These are phyloP conservation scores for Suhomyces vadensis DNA, from an alignment of 805 yeast genomes.

Conservation along the genomic window DNA sequence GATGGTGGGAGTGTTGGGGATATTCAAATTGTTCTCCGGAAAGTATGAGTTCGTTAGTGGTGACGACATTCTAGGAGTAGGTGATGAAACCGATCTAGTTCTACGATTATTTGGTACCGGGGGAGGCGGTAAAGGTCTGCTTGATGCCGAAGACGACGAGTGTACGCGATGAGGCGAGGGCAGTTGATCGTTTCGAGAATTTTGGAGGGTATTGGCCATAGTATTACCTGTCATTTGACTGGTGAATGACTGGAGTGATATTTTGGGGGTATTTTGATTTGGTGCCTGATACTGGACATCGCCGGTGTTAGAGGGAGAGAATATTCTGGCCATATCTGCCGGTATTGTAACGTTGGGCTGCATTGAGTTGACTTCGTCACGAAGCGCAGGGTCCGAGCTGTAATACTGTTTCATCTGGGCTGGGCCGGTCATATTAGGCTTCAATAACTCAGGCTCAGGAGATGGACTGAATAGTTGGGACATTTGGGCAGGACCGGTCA, in stretches of 20 bases:
- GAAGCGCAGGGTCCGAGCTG: constrained; percentile 2
- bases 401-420: constrained; percentile 37
- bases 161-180: constrained; percentile 12
- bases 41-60: constrained; percentile 13
- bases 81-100: constrained; percentile 34
- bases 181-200: constrained; percentile 23
- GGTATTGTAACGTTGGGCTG: constrained; percentile 33
- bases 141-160: constrained; percentile 3
- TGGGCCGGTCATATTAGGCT: constrained; percentile 51
- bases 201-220: constrained; percentile 35
- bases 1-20: constrained; percentile 15
- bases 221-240: constrained; percentile 44
- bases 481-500: constrained; percentile 50
- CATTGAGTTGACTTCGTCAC: constrained; percentile 17
- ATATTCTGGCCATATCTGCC: constrained; percentile 36
- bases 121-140: constrained; percentile 27
- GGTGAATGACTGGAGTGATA: constrained; percentile 42
- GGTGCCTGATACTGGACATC: constrained; percentile 8
- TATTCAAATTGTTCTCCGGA: background rate
- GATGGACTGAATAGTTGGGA: constrained; percentile 28
- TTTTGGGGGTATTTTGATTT: constrained; percentile 22
- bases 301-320: constrained; percentile 18
- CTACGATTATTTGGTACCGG: constrained; percentile 43
- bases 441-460: constrained; percentile 26
- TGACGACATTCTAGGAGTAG: constrained; percentile 22